These are phyloP conservation scores for Fusarium brachygibbosum DNA, from an alignment of 2,329 filamentous ascomycete species.

Conservation along the genomic window DNA sequence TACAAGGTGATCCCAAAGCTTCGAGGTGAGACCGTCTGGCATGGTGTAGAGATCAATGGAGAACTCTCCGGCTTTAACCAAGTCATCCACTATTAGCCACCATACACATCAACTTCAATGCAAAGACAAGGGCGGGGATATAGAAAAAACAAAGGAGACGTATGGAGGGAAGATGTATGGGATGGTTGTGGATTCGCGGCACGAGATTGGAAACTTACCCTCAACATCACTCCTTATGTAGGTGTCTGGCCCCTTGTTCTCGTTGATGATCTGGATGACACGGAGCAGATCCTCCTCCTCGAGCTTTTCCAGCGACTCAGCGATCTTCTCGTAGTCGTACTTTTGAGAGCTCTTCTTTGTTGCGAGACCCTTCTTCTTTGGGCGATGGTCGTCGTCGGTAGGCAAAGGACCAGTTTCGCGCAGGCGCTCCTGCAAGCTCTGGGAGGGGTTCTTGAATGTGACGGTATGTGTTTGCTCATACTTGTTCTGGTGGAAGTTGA, in stretches of 20 bases:
- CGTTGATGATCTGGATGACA: slow-evolving; percentile 97
- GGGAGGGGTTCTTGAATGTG: slow-evolving; percentile 92
- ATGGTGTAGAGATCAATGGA: slow-evolving; percentile 99
- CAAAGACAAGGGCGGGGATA: slow-evolving; percentile 31
- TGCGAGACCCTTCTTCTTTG: slow-evolving; percentile 72
- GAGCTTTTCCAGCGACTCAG: slow-evolving; percentile 89
- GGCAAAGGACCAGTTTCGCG: slow-evolving; percentile 89
- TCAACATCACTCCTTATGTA: slow-evolving; percentile 98
- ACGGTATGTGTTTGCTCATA: slow-evolving; percentile 89
- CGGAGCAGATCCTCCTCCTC: slow-evolving; percentile 93
- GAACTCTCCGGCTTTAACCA: slow-evolving; percentile 85
- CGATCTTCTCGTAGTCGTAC: slow-evolving; percentile 94
- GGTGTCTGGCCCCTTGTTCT: slow-evolving; percentile 93
- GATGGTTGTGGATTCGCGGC: background rate
- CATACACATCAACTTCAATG: slow-evolving; percentile 52
- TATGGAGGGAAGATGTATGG: background rate
- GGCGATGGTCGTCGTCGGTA: slow-evolving; percentile 74
- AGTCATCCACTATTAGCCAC: slow-evolving; percentile 55
- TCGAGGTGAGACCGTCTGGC: slow-evolving; percentile 87
- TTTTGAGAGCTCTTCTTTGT: slow-evolving; percentile 83
- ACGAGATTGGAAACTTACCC: slow-evolving; percentile 69
- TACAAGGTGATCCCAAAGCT: slow-evolving; percentile 90
- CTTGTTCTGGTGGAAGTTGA: slow-evolving; percentile 85
- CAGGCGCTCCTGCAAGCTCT: slow-evolving; percentile 82
- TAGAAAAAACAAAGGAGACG: background rate